Percentiles rank a stretch among this genome's conserved stretches.
Conservation (phyloP, 2,329 filamentous ascomycete genomes). For the Colletotrichum shisoi region DNA sequence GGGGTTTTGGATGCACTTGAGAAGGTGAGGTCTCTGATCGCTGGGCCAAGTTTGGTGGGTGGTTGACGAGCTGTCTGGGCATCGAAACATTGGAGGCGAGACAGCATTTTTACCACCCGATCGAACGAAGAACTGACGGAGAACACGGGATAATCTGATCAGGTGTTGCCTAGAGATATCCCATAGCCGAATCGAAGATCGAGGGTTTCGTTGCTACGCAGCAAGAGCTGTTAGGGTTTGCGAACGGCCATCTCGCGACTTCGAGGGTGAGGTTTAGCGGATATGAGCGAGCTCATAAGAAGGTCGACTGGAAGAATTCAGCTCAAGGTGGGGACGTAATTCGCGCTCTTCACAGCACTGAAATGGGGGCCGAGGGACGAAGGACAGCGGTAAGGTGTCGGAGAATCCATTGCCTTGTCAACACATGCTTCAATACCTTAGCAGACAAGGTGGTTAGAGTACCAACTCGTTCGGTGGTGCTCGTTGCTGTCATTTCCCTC, state of each 20-base stretch:
- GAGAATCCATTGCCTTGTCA: conserved; percentile 7
- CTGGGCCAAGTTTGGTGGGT: conserved; percentile 1
- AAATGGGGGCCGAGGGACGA: neutral
- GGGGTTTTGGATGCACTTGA: neutral
- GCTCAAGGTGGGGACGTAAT: conserved; percentile 10
- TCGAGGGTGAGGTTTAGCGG: conserved; percentile 15
- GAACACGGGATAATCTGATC: conserved; percentile 4
- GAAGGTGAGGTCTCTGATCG: neutral
- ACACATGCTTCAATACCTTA: too few relatives aligned
- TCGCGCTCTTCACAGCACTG: conserved; percentile 4
- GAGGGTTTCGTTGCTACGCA: conserved; percentile 2
- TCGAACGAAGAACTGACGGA: neutral
- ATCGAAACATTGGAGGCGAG: conserved; percentile 2
- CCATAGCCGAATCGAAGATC: conserved; percentile 6
- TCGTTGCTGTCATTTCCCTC: neutral
- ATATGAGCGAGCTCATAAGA: neutral
- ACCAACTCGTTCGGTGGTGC: too few relatives aligned
- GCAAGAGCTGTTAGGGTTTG: conserved; percentile 2
- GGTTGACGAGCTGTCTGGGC: conserved; percentile 5
- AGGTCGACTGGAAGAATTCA: conserved; percentile 8
- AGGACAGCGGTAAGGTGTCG: neutral
- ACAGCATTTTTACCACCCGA: conserved; percentile 11
- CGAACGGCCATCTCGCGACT: neutral
- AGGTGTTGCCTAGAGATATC: neutral
- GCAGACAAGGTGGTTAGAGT: neutral